Percentiles rank a stretch among this genome's conserved stretches.
phyloP scores from a whole-genome alignment of 495 filamentous ascomycete genomes.

The Neurospora sp. region DNA sequence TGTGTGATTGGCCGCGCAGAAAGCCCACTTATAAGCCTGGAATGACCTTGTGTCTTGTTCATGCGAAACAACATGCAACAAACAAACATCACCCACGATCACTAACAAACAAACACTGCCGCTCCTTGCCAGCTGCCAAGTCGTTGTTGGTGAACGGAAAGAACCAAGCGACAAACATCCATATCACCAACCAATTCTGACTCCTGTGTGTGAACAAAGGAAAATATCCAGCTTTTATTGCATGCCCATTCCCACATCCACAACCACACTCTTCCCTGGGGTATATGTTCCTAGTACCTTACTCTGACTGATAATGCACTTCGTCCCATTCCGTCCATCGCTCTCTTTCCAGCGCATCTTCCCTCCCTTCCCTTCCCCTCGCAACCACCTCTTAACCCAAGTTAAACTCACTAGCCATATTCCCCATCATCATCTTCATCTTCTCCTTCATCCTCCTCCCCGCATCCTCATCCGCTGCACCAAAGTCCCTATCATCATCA shows the following conservation, averaged over 20 bases:
- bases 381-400: constrained; percentile 47
- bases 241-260: background rate
- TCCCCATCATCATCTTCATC: constrained; percentile 62
- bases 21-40: background rate
- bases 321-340: background rate
- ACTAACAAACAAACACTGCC: background rate
- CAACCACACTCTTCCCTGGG: background rate
- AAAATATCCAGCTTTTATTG: background rate
- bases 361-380: no score
- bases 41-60: background rate
- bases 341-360: no score
- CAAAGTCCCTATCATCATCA: constrained; percentile 25
- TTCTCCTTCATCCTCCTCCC: constrained; percentile 68
- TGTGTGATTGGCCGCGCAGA: background rate
- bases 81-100: background rate
- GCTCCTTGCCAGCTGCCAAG: background rate
- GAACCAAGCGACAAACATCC: background rate
- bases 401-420: constrained; percentile 76
- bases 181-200: background rate
- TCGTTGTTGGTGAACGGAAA: background rate
- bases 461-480: constrained; percentile 49
- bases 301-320: background rate
- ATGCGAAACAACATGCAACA: background rate
- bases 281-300: background rate
- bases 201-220: background rate